A percentile compares a stretch with the other conserved stretches of the same genome.
Conservation (phyloP, 108 stramenopile species). For the Parmales sp. region DNA sequence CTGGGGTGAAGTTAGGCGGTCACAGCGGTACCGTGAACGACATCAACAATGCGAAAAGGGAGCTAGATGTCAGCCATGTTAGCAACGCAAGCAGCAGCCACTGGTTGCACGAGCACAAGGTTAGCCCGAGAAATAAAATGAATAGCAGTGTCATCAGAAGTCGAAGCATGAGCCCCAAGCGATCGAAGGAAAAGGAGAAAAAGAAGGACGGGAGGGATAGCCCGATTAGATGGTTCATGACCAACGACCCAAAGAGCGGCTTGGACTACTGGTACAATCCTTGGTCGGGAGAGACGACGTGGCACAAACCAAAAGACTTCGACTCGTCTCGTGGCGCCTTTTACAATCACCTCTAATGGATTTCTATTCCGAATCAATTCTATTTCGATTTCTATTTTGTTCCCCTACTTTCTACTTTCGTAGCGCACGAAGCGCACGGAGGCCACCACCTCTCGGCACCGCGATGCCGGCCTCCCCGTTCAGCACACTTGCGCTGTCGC, state of each 20-base stretch:
- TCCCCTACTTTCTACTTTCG: no score
- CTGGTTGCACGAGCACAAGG: neutral
- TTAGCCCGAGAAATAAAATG: neutral
- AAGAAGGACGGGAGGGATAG: neutral
- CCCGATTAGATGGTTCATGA: neutral
- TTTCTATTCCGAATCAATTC: no score
- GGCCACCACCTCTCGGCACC: no score
- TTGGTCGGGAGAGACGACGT: neutral
- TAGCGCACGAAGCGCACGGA: no score
- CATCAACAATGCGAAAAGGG: neutral
- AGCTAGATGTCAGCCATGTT: neutral
- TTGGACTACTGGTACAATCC: constrained; percentile 7
- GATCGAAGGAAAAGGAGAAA: neutral
- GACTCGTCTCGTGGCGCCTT: no score
- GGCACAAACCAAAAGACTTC: neutral
- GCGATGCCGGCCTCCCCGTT: no score
- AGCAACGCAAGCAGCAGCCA: neutral
- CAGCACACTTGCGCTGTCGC: no score
- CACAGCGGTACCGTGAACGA: neutral
- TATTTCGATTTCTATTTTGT: no score
- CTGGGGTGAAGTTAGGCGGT: neutral
- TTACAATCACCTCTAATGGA: no score
- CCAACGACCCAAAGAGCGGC: neutral
- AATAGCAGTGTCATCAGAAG: no score
- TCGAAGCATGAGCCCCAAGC: constrained; percentile 1